These are phyloP conservation scores for Caryopteris hybrid DNA, from an alignment of 305 asterid species.

Conservation along the genomic window DNA sequence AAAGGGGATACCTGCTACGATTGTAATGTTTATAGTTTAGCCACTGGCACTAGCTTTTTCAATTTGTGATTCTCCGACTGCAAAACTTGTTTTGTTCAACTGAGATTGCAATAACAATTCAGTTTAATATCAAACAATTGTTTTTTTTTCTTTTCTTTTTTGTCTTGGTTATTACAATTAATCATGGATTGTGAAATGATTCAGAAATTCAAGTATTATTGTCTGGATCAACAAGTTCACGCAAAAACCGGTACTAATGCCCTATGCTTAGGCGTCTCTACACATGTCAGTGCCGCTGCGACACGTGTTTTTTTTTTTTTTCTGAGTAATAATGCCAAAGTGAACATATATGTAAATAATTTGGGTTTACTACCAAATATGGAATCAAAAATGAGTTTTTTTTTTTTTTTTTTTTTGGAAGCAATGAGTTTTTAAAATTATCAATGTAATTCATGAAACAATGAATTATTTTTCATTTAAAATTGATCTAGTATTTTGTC, in stretches of 20 bases:
- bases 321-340: too few relatives aligned
- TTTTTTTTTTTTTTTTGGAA: too few relatives aligned
- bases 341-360: too few relatives aligned
- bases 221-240: constrained; percentile 25
- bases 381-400: too few relatives aligned
- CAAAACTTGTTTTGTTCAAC: neutral
- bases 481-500: too few relatives aligned
- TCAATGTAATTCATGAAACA: too few relatives aligned
- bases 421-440: too few relatives aligned
- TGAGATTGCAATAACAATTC: neutral
- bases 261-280: constrained; percentile 8
- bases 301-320: too few relatives aligned
- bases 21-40: constrained; percentile 3
- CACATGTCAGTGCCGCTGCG: neutral
- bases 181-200: neutral
- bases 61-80: neutral
- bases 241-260: constrained; percentile 25
- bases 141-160: too few relatives aligned
- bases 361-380: too few relatives aligned
- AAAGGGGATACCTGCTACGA: constrained; percentile 6
- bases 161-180: neutral
- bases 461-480: too few relatives aligned
- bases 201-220: constrained; percentile 12
- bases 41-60: neutral
- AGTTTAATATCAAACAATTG: neutral